Evolutionary conservation across 1,284 basidiomycete species (phyloP), one percentile per base, ranked within the genome.

Genomic region (Ustilago lituana): DNA sequence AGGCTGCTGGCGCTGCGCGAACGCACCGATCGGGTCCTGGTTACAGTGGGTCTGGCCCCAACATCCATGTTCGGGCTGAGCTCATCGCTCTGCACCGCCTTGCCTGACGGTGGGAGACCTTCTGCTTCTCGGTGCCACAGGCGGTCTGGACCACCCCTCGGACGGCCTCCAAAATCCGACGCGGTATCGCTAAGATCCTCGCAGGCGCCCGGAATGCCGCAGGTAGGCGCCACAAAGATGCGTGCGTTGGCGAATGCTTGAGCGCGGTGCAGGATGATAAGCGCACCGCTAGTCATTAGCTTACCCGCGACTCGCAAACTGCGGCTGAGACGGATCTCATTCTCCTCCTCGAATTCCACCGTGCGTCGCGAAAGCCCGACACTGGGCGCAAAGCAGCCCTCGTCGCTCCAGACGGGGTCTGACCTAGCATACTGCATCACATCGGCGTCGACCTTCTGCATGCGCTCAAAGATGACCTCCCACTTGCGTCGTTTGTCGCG

Each of bases 231-330:
- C 23, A 78, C 67, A 54, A 78, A 78, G 61, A 78, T 71, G 23
- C 62, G 39, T 17, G 76, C 76, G 35, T 76, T 76, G 20, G 74
- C 74, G 32, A 74, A 78, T 2, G 76, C 76, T 48, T 76, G 74
- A 1, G 74, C 68, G 11, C 76, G 49, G 40, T 78, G 76, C 20
- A 78, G 37, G 36, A 78, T 78, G 55, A 78, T 74, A 4, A 74
- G 52, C 2, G 73, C 61, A 14, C 74, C 72, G 33, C 73, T 71
- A 33, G 75, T 74, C 75, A 77, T 77, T n/a, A 77, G 61, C 53
- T 74, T 72, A 40, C 75, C 75, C 14, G 69, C 69, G 1, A 67
- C 45, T 23, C 70, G 60, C 38, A 77, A 46, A 58, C 68, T 62
- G 35, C 63, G 69, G 36, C 58, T 60, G 24, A 72, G 59, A 3